phyloP scores from a whole-genome alignment of 2,329 filamentous ascomycete genomes.

The Curvularia sp. region DNA sequence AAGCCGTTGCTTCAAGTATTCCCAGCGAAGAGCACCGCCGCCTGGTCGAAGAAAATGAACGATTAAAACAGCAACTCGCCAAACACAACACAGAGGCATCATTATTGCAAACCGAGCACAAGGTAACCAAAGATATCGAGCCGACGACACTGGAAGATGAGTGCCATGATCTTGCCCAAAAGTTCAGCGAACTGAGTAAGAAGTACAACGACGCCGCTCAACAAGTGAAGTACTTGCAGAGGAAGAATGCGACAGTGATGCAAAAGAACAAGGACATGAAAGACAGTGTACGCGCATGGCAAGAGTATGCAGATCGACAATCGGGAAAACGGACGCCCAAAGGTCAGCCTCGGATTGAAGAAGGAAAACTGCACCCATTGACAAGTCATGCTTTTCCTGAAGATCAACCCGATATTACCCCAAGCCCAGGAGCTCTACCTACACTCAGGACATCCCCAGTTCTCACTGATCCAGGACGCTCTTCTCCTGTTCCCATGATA shows the following conservation, averaged over 20 bases:
- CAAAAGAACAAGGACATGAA: slow-evolving; percentile 51
- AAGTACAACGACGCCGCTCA: slow-evolving; percentile 38
- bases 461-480: slow-evolving; percentile 18
- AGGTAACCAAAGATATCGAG: slow-evolving; percentile 1
- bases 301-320: slow-evolving; percentile 45
- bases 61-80: slow-evolving; percentile 11
- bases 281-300: slow-evolving; percentile 49
- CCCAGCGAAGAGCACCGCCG: slow-evolving; percentile 6
- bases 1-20: background rate
- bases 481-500: slow-evolving; percentile 27
- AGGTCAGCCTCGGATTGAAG: slow-evolving; percentile 18
- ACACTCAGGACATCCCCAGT: slow-evolving; percentile 26
- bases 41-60: slow-evolving; percentile 23
- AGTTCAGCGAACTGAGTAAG: slow-evolving; percentile 45
- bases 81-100: slow-evolving; percentile 5
- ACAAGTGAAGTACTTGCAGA: slow-evolving; percentile 42
- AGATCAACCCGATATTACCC: slow-evolving; percentile 23
- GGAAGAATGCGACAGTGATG: slow-evolving; percentile 44
- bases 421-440: slow-evolving; percentile 32
- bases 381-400: slow-evolving; percentile 18
- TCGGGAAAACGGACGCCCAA: slow-evolving; percentile 33
- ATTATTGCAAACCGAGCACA: background rate
- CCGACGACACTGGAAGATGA: slow-evolving; percentile 27
- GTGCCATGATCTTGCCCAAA: slow-evolving; percentile 36
- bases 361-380: slow-evolving; percentile 13